Base-by-base conservation (phyloP, 352 stramenopile species). In the Nothophytophthora sp. region DNA sequence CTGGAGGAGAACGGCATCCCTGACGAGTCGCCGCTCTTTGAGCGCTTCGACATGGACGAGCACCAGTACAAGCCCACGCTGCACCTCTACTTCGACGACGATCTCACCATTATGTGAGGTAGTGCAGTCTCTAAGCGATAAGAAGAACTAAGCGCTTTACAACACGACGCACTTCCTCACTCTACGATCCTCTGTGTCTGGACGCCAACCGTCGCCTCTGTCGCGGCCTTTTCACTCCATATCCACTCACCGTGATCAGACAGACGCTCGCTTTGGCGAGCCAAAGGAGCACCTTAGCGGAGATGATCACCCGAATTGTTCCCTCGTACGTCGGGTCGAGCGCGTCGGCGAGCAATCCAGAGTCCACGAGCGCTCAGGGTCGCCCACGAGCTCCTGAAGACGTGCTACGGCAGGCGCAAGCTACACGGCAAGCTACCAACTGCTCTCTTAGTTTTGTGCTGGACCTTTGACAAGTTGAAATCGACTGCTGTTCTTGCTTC, bases 31-130 rank as follows among this genome's bases (percentile, higher is more conserved):
- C 20, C 61, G 2, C 52, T 86, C 12, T 92, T 97, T 32, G 81
- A 95, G 51, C 75, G 73, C 46, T 80, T 96, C 25, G 73, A 88
- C 59, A 94, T 97, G 67, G 79, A 95, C 50, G 80, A 88, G 29
- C 88, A 97, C n/a, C 53, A 72, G 25, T 97, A 81, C 61, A 94
- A 94, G 24, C 90, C 90, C 7, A 88, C 81, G 6, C 45, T 98
- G 16, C 88, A 97, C 59, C 72, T 97, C 28, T 98, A 97, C 76
- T 98, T 88, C 50, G 96, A 97, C 60, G 92, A 98, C 60, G 92
- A 98, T 60, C 74, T 98, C 32, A 97, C 91, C 22, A 50, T 92
- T 44, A 40, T 75, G 49, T 92, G 66, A 71, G 18, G n/a, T n/a
- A n/a, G n/a, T n/a, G n/a, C n/a, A n/a, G n/a, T n/a, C n/a, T 3